phyloP scores from a whole-genome alignment of 2,329 filamentous ascomycete genomes.

The Sclerotinia spermophila region DNA sequence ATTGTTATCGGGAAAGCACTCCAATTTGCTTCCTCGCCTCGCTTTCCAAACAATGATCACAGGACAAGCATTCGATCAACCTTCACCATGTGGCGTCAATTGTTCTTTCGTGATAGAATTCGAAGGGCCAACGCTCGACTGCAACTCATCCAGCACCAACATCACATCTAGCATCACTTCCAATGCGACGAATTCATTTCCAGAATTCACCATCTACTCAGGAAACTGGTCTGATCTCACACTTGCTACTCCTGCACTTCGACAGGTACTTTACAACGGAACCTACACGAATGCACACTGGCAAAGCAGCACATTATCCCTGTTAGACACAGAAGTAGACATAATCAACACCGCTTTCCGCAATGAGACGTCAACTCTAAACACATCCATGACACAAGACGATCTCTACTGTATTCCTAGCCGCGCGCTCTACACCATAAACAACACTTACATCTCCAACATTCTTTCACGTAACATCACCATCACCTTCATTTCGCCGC shows the following conservation, averaged over 20 bases:
- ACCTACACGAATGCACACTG: not conserved
- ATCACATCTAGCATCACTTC: not conserved
- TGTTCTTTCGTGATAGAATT: constrained; percentile 25
- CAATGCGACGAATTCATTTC: not conserved
- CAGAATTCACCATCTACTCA: not conserved
- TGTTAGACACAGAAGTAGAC: not conserved
- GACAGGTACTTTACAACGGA: not conserved
- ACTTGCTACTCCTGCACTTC: not conserved
- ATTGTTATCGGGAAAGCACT: not conserved
- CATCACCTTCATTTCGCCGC: not conserved
- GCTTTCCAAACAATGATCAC: constrained; percentile 23
- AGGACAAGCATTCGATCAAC: constrained; percentile 21
- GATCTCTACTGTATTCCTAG: constrained; percentile 22
- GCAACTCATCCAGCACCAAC: constrained; percentile 12
- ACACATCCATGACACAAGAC: constrained; percentile 11
- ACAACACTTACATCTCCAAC: constrained; percentile 24
- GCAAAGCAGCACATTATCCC: not conserved
- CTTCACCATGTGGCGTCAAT: constrained; percentile 26
- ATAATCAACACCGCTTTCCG: not conserved
- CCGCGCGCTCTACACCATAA: constrained; percentile 25
- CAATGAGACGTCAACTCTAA: not conserved
- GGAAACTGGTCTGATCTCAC: not conserved
- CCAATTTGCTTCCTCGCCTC: constrained; percentile 22
- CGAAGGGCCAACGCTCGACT: constrained; percentile 25
- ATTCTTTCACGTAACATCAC: constrained; percentile 16